These are phyloP conservation scores for Cyclotella sp. DNA, from an alignment of 108 stramenopile genomes.

Conservation along the genomic window DNA sequence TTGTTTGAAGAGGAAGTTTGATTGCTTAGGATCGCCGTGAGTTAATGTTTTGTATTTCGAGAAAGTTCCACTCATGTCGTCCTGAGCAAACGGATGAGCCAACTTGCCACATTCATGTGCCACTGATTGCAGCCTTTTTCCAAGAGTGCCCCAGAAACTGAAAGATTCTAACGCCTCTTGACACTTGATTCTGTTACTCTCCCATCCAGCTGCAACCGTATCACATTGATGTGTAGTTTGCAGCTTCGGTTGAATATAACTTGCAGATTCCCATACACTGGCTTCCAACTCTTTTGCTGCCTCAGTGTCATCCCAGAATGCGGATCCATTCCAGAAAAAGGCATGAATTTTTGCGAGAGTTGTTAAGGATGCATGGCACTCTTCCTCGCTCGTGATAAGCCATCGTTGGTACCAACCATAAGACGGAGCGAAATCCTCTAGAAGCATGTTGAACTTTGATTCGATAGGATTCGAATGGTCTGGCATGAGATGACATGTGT, in stretches of 20 bases:
- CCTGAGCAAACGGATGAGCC: slow-evolving; percentile 63
- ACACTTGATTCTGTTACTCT: slow-evolving; percentile 39
- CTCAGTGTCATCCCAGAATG: slow-evolving; percentile 61
- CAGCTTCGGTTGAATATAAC: slow-evolving; percentile 69
- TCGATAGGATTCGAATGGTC: slow-evolving; percentile 52
- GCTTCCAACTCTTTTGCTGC: slow-evolving; percentile 59
- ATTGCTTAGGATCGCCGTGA: slow-evolving; percentile 81
- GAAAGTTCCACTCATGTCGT: slow-evolving; percentile 16
- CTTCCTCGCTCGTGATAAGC: slow-evolving; percentile 52
- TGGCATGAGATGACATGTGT: slow-evolving; percentile 49
- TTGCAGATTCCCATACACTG: slow-evolving; percentile 62
- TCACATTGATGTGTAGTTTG: slow-evolving; percentile 63
- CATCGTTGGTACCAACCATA: slow-evolving; percentile 71
- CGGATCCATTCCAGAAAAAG: slow-evolving; percentile 69
- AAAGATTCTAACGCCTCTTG: slow-evolving; percentile 42
- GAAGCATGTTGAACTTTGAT: slow-evolving; percentile 55
- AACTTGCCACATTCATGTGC: slow-evolving; percentile 38
- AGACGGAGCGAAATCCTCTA: slow-evolving; percentile 62
- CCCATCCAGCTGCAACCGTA: slow-evolving; percentile 61
- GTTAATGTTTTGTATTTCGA: slow-evolving; percentile 62
- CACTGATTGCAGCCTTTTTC: slow-evolving; percentile 54
- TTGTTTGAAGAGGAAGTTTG: slow-evolving; percentile 68
- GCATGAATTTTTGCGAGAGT: slow-evolving; percentile 75
- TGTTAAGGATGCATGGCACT: slow-evolving; percentile 48
- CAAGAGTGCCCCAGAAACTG: slow-evolving; percentile 47